Base-by-base conservation (phyloP, 2,329 filamentous ascomycete species). In the Lanzia echinophila region DNA sequence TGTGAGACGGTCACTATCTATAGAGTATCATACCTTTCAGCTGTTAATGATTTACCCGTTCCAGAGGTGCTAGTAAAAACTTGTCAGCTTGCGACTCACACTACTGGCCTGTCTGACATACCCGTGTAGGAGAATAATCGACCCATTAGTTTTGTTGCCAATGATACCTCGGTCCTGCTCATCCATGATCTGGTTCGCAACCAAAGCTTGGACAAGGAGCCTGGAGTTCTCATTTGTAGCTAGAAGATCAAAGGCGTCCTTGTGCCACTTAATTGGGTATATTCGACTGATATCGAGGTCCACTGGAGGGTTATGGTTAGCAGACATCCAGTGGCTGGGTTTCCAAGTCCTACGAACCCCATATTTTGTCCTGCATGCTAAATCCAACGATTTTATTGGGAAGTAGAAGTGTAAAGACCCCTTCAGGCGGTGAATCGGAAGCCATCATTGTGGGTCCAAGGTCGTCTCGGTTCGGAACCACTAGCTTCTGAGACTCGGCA, bases 271-370 rank as follows among this genome's bases (percentile, higher is more conserved):
- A 1, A 54, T 47, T 12, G 46, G 12, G 7, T 54, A 49, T 47
- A 54, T 54, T n/a, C 46, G 51, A 38, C 38, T 44, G 22, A 54
- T 45, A 28, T 54, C 46, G 22, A 54, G 51, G 33, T 54, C 10
- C n/a, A 39, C 51, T 54, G 17, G 12, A 1, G n/a, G n/a, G 6
- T 20, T 12, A 1, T 10, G 8, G 24, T 54, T 54, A 54, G 51
- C 17, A 54, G 22, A 36, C 3, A 33, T 22, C n/a, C 15, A 7
- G 7, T 17, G 12, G 12, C 2, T 24, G 10, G 19, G 13, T 5
- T 17, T 22, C n/a, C n/a, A n/a, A 10, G 4, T 20, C 7, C n/a
- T 32, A 44, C 51, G 20, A 20, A 54, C 51, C 39, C 51, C 46
- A 54, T 54, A 31, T 50, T 39, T 54, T 54, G 28, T 54, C 39